Evolutionary conservation across 2,329 filamentous ascomycete species (phyloP), one percentile per base, ranked within the genome.

Genomic region (Fusarium dlaminii): DNA sequence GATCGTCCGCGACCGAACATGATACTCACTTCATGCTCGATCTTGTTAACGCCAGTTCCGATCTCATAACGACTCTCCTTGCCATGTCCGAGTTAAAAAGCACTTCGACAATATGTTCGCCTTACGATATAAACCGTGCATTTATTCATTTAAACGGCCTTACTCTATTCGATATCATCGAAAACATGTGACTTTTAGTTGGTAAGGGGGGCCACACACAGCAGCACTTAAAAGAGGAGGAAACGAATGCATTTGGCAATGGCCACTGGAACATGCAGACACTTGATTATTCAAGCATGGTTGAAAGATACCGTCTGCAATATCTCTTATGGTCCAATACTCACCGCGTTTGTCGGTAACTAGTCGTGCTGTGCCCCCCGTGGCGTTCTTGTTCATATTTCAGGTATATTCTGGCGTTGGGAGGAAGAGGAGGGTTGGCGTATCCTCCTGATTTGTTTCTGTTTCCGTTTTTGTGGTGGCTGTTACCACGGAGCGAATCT

Each of bases 1-100:
- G 86, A 80, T 80, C 27, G 83, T 86, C 55, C 81, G 75, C 24
- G 78, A 83, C 63, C 81, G 86, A 76, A 86, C 85, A 66, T 87
- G 77, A 82, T 51, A 20, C 24, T 7, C n/a, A 8, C 49, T 34
- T 24, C 39, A 20, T 49, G 20, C 32, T 57, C 36, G 30, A 56
- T 29, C 46, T 51, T 39, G 22, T 46, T 51, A 51, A 51, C 59
- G 49, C 57, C 63, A 54, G 32, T 42, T 43, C 64, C 48, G 62
- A 59, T 66, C 37, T 68, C 40, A 64, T 68, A 57, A 66, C 61
- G 68, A 63, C 57, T 65, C 57, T 59, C 68, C 39, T 59, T 73
- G 29, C 59, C 62, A 59, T 52, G 60, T 45, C 64, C 66, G 52
- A 73, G 45, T 52, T 56, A 36, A 68, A 68, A 67, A 40, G 57